Evolutionary conservation across 2,329 filamentous ascomycete genomes (phyloP).

Genomic region (Meredithiella fracta): DNA sequence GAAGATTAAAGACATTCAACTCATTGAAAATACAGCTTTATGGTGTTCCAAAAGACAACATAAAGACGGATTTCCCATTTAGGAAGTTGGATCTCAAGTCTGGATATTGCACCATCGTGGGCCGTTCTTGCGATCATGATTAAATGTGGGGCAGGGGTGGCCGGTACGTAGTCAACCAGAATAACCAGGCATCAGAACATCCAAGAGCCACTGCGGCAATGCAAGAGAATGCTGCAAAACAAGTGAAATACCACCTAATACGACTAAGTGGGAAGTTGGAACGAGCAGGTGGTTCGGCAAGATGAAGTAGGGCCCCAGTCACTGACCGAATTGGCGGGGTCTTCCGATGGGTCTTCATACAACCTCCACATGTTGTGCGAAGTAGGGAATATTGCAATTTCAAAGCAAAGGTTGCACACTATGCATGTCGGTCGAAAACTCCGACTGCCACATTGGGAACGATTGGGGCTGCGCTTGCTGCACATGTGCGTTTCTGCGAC

Average conservation of each 20-base stretch:
- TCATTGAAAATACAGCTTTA: too few relatives aligned
- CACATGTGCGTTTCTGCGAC: background rate
- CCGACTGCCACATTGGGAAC: background rate
- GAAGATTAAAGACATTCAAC: conserved; percentile 15
- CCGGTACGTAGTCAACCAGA: background rate
- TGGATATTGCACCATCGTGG: conserved; percentile 44
- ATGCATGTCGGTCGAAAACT: conserved; percentile 1
- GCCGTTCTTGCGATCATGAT: conserved; percentile 23
- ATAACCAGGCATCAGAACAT: background rate
- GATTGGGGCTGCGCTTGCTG: background rate
- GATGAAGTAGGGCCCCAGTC: background rate
- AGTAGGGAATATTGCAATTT: conserved; percentile 10
- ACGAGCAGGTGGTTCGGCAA: background rate
- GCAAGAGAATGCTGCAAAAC: background rate
- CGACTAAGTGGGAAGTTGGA: background rate
- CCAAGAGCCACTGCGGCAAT: background rate
- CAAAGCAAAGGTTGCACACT: conserved; percentile 2
- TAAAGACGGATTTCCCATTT: conserved; percentile 17
- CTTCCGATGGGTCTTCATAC: background rate
- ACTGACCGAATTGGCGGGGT: background rate
- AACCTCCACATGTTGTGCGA: conserved; percentile 11
- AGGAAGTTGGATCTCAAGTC: conserved; percentile 23
- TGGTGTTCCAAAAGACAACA: conserved; percentile 9
- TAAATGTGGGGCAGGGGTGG: conserved; percentile 4
- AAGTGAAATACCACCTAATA: background rate